These are phyloP conservation scores for Wickerhamomyces sp. DNA, from an alignment of 1,139 yeast species.

Conservation along the genomic window DNA sequence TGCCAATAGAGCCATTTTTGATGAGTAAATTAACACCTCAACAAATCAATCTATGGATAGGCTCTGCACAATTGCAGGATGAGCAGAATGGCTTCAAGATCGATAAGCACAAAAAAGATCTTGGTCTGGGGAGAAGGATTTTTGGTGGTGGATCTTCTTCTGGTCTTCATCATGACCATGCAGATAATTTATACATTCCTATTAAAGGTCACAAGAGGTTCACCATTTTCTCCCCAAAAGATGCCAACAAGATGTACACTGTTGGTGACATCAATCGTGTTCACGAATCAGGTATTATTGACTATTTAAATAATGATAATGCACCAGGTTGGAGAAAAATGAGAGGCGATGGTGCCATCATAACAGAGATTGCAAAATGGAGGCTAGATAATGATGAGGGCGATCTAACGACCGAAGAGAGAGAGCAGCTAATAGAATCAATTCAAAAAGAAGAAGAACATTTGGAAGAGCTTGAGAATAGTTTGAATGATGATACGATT, in stretches of 20 bases:
- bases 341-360: slow-evolving; percentile 58
- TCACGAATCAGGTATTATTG: slow-evolving; percentile 59
- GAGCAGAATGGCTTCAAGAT: slow-evolving; percentile 14
- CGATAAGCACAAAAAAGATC: slow-evolving; percentile 23
- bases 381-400: slow-evolving; percentile 18
- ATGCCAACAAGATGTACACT: slow-evolving; percentile 51
- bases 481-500: slow-evolving; percentile 9
- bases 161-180: slow-evolving; percentile 79
- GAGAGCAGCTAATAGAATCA: slow-evolving; percentile 15
- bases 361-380: slow-evolving; percentile 37
- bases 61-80: slow-evolving; percentile 28
- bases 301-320: slow-evolving; percentile 45
- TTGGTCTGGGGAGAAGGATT: slow-evolving; percentile 46
- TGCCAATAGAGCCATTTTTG: slow-evolving; percentile 41
- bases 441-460: slow-evolving; percentile 20
- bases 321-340: slow-evolving; percentile 57
- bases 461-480: slow-evolving; percentile 21
- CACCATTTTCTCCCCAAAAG: slow-evolving; percentile 58
- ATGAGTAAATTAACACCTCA: slow-evolving; percentile 49
- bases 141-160: slow-evolving; percentile 59
- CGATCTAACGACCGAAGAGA: slow-evolving; percentile 12
- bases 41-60: slow-evolving; percentile 73
- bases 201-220: slow-evolving; percentile 59
- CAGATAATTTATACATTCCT: slow-evolving; percentile 64
- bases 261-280: slow-evolving; percentile 50